Evolutionary conservation across 306 rosid species (phyloP), one percentile per base, ranked within the genome.

Genomic region (Castanea crenata): DNA sequence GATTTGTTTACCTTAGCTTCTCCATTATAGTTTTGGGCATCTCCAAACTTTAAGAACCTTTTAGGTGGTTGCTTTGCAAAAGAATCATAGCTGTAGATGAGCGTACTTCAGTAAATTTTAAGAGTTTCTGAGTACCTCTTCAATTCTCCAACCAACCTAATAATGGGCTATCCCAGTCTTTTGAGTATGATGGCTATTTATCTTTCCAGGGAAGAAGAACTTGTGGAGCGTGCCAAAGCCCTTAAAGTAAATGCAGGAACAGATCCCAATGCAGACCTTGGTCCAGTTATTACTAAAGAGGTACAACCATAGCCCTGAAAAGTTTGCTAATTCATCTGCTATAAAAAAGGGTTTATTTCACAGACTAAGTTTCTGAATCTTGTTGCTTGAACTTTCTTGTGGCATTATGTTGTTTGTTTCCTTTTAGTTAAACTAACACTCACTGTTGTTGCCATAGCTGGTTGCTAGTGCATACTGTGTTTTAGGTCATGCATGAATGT

Each of bases 211-310:
- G 90, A 84, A 83, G 73, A 74, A 44, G 85, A 87, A 85, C 86
- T 91, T 67, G 89, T 82, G 62, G 85, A 87, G 79, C 89, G 71
- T 80, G 88, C 86, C 75, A 86, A 83, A 80, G 71, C 78, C 78
- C 89, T 89, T 49, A 86, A 83, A 76, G 90, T 89, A 70, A 91
- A 85, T 83, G 91, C 83, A 67, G 92, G 96, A 80, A 87, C 92
- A 23, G 91, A 88, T 77, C 91, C 92, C 58, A 46, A 56, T 67
- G 91, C 96, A 16, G 90, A 89, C 76, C 83, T 89, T 81, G 93
- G 96, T 89, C 92, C 96, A 78, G 89, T 89, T 74, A 85, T 86
- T 83, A 86, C 92, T 55, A 83, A 83, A 80, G 92, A 91, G 92
- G 93, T 89, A 81, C 80, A 59, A 38, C 64, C 54, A 74, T 34